Percentiles rank a stretch among this genome's conserved stretches.
Conservation (phyloP, 2,329 filamentous ascomycete genomes). For the Amauroascus verrucosus region DNA sequence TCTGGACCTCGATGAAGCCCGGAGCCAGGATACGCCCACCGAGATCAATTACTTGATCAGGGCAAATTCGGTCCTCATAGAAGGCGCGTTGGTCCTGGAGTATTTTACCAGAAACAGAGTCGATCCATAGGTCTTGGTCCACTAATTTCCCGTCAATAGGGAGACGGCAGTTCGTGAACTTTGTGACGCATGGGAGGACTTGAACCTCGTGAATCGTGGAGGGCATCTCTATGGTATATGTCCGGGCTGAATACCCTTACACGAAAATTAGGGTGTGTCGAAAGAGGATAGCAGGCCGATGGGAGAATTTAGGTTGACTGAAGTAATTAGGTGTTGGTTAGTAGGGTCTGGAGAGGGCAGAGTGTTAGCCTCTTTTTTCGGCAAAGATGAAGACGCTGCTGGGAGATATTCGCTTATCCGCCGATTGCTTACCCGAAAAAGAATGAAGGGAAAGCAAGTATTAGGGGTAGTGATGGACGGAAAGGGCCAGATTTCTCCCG, state of each 20-base stretch:
- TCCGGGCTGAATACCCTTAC: background rate
- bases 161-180: constrained; percentile 79
- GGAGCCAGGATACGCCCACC: constrained; percentile 73
- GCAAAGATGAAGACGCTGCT: no score
- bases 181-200: constrained; percentile 51
- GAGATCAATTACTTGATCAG: constrained; percentile 68
- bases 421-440: no score
- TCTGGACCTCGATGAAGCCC: constrained; percentile 80
- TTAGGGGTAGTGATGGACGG: no score
- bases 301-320: no score
- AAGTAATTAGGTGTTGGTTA: no score
- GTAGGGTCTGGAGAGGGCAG: no score
- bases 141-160: constrained; percentile 59
- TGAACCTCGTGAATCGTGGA: constrained; percentile 13
- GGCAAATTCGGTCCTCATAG: constrained; percentile 40
- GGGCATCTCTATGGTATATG: constrained; percentile 9
- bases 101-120: constrained; percentile 69
- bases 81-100: constrained; percentile 57
- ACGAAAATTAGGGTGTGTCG: background rate
- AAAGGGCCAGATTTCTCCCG: no score
- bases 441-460: no score
- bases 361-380: no score
- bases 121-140: constrained; percentile 78
- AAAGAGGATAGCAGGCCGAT: constrained; percentile 10
- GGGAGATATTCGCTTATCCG: no score